These are phyloP conservation scores for Dianthus caryophyllus DNA, from an alignment of 148 eudicot genomes.

Conservation along the genomic window DNA sequence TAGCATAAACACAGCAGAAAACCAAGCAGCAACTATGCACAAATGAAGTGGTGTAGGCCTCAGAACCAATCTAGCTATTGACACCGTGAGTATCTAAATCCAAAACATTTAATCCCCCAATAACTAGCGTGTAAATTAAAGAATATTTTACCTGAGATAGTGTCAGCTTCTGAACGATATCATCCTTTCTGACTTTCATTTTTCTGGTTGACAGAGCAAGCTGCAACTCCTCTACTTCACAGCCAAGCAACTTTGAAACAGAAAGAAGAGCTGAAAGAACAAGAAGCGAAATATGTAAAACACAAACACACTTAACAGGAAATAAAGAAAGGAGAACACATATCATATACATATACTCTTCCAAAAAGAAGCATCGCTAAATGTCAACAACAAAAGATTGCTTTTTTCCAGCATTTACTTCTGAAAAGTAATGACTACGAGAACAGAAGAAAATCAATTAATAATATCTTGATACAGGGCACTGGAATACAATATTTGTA, in stretches of 20 bases:
- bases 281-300: constrained; percentile 8
- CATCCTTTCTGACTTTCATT: constrained; percentile 73
- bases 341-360: not conserved
- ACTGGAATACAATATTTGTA: not conserved
- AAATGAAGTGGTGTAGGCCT: not conserved
- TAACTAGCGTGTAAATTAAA: not conserved
- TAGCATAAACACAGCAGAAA: not conserved
- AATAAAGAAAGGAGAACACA: not conserved
- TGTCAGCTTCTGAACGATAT: constrained; percentile 69
- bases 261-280: constrained; percentile 59
- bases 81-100: not conserved
- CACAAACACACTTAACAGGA: not conserved
- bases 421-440: not conserved
- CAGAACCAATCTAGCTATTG: not conserved
- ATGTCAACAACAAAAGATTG: no score
- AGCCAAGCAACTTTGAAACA: constrained; percentile 80
- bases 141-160: constrained; percentile 57
- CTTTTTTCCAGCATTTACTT: not conserved
- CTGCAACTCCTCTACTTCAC: constrained; percentile 51
- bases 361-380: not conserved
- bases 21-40: not conserved
- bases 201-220: constrained; percentile 74
- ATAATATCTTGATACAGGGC: not conserved
- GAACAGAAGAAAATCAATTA: not conserved
- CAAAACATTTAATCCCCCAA: not conserved